Evolutionary conservation across 768 basidiomycete genomes (phyloP).

Genomic region (Tulasnella sp.): DNA sequence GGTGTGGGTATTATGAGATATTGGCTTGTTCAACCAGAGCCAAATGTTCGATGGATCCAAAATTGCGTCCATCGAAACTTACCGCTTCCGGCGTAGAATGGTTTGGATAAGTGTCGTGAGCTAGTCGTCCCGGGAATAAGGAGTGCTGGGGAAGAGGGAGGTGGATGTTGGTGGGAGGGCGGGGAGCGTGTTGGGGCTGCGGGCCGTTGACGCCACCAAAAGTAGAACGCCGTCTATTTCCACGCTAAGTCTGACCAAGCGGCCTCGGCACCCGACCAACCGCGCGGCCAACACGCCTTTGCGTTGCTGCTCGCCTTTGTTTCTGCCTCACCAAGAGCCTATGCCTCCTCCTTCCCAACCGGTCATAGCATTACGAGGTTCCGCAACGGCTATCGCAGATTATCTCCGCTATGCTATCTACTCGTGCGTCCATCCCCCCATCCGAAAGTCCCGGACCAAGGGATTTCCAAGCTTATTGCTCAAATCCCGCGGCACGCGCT

Average conservation of each 20-base stretch:
- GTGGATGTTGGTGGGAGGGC: background rate
- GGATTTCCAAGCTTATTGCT: background rate
- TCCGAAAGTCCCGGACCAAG: background rate
- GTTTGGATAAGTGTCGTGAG: background rate
- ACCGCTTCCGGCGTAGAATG: background rate
- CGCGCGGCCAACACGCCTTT: background rate
- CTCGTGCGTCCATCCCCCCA: constrained; percentile 13
- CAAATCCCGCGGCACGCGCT: background rate
- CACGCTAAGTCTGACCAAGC: background rate
- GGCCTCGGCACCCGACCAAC: background rate
- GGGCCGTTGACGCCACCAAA: constrained; percentile 9
- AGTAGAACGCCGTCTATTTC: constrained; percentile 5
- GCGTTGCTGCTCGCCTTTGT: background rate
- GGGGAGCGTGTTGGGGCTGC: constrained; percentile 14
- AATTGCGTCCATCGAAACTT: background rate
- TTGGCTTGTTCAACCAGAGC: background rate
- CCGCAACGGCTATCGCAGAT: constrained; percentile 24
- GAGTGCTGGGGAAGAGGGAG: constrained; percentile 3
- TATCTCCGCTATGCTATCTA: constrained; percentile 29
- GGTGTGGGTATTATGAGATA: constrained; percentile 4
- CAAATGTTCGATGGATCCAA: background rate
- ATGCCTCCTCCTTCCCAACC: constrained; percentile 20
- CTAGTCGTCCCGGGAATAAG: constrained; percentile 11
- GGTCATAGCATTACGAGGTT: constrained; percentile 22
- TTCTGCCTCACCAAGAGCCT: background rate